These are phyloP conservation scores for Plasmodium gallinaceum DNA, from an alignment of 169 alveolate genomes.

Conservation along the genomic window DNA sequence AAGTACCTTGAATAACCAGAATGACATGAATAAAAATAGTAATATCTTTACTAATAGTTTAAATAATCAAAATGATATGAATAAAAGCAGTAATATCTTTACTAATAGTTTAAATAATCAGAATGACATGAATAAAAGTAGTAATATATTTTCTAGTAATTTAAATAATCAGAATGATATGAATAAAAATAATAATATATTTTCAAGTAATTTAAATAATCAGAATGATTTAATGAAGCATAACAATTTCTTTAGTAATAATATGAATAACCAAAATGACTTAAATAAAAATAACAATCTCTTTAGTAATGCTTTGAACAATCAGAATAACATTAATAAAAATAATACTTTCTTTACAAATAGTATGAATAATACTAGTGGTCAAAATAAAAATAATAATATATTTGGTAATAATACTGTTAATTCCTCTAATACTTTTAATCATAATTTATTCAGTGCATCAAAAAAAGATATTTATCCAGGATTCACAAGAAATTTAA, in stretches of 20 bases:
- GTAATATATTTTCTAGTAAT: constrained; percentile 13
- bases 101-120: constrained; percentile 4
- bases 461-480: constrained; percentile 73
- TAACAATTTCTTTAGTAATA: background rate
- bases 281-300: constrained; percentile 13
- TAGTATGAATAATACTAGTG: constrained; percentile 3
- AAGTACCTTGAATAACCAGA: background rate
- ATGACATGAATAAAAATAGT: background rate
- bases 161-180: constrained; percentile 24
- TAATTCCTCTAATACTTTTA: constrained; percentile 43
- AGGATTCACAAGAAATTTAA: constrained; percentile 48
- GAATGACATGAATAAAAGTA: constrained; percentile 13
- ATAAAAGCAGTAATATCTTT: constrained; percentile 1
- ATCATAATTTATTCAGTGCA: constrained; percentile 71
- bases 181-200: constrained; percentile 11
- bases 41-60: background rate
- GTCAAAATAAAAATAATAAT: constrained; percentile 43
- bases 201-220: constrained; percentile 4
- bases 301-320: background rate
- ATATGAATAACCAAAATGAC: constrained; percentile 11
- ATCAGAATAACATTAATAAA: constrained; percentile 30
- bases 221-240: constrained; percentile 16
- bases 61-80: constrained; percentile 9
- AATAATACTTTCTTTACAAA: constrained; percentile 46
- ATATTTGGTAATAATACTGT: constrained; percentile 3